These are phyloP conservation scores for Trichoderma sp. DNA, from an alignment of 2,329 filamentous ascomycete species.

Conservation along the genomic window DNA sequence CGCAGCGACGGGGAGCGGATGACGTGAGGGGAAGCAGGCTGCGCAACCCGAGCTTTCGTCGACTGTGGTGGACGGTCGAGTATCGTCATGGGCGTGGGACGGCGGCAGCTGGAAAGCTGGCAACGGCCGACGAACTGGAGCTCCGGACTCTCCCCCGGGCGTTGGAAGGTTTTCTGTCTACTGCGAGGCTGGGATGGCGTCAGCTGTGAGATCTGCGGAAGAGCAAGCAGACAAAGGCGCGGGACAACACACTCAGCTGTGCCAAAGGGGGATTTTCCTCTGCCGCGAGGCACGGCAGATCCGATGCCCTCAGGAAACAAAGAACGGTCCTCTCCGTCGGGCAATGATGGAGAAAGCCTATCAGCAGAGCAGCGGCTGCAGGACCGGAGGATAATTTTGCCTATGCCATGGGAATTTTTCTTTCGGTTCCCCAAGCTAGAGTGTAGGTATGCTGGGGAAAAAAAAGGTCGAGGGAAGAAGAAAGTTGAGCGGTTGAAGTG, in stretches of 20 bases:
- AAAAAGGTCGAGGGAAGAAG: constrained; percentile 27
- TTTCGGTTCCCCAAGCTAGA: constrained; percentile 1
- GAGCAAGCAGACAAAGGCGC: not conserved
- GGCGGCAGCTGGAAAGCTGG: not conserved
- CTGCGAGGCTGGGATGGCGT: constrained; percentile 6
- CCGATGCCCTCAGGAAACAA: not conserved
- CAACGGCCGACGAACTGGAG: not conserved
- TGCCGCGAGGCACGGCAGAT: not conserved
- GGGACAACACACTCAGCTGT: not conserved
- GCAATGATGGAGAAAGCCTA: not conserved
- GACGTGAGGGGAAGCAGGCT: constrained; percentile 23
- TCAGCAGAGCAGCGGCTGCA: not conserved
- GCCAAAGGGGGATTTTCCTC: constrained; percentile 14
- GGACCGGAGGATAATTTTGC: not conserved
- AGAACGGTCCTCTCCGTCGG: not conserved
- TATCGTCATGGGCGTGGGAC: constrained; percentile 3
- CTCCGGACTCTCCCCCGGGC: not conserved
- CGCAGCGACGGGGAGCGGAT: constrained; percentile 14
- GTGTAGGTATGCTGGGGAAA: not conserved
- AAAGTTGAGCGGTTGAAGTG: constrained; percentile 28
- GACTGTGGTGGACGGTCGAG: not conserved
- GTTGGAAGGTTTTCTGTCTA: not conserved
- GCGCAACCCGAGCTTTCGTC: constrained; percentile 10
- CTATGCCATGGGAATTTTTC: constrained; percentile 1
- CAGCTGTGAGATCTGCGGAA: not conserved